Conservation (phyloP, 192 early-diverging fungal genomes). For the Podila epicladia region DNA sequence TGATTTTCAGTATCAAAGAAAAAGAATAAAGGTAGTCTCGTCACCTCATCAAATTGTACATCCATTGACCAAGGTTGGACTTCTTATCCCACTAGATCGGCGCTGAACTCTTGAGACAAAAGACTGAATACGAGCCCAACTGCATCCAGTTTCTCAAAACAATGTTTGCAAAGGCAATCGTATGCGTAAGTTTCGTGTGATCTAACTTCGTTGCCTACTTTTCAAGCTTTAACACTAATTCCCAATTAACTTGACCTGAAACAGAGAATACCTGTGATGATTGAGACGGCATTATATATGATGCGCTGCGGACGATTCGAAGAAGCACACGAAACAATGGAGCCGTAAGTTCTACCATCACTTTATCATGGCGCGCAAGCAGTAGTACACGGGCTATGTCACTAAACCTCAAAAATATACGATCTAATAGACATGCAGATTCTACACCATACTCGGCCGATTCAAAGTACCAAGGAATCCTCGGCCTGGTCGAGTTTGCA, state of each 20-base stretch:
- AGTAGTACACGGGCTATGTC: no score
- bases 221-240: not conserved
- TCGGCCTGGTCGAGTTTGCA: constrained; percentile 35
- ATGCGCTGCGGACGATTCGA: constrained; percentile 23
- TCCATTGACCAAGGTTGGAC: not conserved
- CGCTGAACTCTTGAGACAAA: constrained; percentile 26
- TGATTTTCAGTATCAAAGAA: no score
- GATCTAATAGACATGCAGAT: not conserved
- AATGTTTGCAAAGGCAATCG: constrained; percentile 10
- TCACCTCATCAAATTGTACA: not conserved
- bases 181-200: constrained; percentile 14
- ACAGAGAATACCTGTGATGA: constrained; percentile 14
- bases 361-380: no score
- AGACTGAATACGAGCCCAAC: constrained; percentile 26
- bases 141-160: constrained; percentile 30
- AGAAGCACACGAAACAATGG: constrained; percentile 25
- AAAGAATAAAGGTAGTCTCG: no score
- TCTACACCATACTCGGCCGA: constrained; percentile 27
- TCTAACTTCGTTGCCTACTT: no score
- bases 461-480: constrained; percentile 20
- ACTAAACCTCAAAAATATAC: not conserved
- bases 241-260: not conserved
- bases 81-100: constrained; percentile 16
- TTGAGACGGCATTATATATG: constrained; percentile 29
- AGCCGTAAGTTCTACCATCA: constrained; percentile 19